Percentiles rank a stretch among this genome's conserved stretches.
phyloP scores from a whole-genome alignment of 2,329 filamentous ascomycete genomes.

The Arthrobotrys conoides region DNA sequence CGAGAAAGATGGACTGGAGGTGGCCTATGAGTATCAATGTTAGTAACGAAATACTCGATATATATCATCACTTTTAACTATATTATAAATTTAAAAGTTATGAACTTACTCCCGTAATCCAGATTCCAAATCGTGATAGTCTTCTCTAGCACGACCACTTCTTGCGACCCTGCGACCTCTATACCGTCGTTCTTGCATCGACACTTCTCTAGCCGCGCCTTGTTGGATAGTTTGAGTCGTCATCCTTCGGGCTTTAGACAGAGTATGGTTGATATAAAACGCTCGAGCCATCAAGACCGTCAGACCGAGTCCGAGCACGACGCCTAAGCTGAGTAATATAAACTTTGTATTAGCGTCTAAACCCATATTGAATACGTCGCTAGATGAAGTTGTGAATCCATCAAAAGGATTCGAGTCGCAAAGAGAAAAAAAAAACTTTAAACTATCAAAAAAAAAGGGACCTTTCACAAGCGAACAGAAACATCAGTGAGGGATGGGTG shows the following conservation, averaged over 20 bases:
- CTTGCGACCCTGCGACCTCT: constrained; percentile 47
- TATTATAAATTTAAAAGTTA: background rate
- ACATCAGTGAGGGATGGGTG: constrained; percentile 10
- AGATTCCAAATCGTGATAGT: constrained; percentile 51
- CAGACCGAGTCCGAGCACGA: constrained; percentile 60
- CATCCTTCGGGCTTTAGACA: constrained; percentile 49
- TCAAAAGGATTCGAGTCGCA: constrained; percentile 4
- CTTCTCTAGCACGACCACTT: constrained; percentile 44
- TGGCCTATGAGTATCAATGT: constrained; percentile 31
- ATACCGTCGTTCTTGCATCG: constrained; percentile 41
- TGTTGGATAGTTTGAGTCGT: constrained; percentile 42
- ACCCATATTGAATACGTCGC: constrained; percentile 31
- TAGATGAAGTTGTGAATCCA: constrained; percentile 29
- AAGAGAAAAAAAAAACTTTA: constrained; percentile 32
- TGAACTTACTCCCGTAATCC: constrained; percentile 57
- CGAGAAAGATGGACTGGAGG: constrained; percentile 52
- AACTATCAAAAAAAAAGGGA: constrained; percentile 28
- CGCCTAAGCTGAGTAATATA: constrained; percentile 55
- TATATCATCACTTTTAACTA: too few species aligned
- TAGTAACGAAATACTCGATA: constrained; percentile 6
- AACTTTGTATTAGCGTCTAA: constrained; percentile 58
- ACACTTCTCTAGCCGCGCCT: constrained; percentile 42
- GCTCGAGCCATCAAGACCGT: constrained; percentile 57
- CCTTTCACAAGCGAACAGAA: constrained; percentile 33
- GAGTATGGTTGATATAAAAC: constrained; percentile 55